Evolutionary conservation across 305 asterid genomes (phyloP), one percentile per base, ranked within the genome.

Genomic region (Galium porrigens): DNA sequence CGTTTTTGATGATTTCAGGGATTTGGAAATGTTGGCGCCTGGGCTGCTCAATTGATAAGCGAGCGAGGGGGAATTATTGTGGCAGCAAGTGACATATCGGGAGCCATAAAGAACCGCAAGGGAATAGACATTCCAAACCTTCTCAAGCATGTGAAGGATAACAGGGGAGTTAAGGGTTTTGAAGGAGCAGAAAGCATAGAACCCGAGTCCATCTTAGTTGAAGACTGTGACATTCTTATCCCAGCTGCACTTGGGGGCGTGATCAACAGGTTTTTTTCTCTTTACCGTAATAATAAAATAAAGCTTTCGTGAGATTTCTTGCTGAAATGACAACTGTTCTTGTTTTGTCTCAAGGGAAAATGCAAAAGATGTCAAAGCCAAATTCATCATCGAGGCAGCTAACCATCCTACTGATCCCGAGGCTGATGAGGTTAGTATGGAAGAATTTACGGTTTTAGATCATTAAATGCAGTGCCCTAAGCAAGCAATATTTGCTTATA

Each of bases 211-310:
- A 66, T 89, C 68, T 67, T 89, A 57, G 82, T 76, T 11, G 87
- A 89, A 73, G 94, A 89, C 37, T 89, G 94, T 18, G 96, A 89
- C 62, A 77, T 89, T 77, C 88, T 89, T 32, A 85, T 89, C 73
- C 96, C 95, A 27, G 95, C 95, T 46, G 96, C 96, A 14, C 91
- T 89, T 0, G 96, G 96, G 12, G 96, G 96, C 34, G 96, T 89
- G 9, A 85, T 89, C 73, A 89, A 84, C 81, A 82, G 80, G 94
- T 73, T 4, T 41, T 41, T 30, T 30, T n/a, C 61, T 53, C 32
- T 8, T 53, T 18, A 6, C 42, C 68, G 14, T 51, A 5, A 32
- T 3, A 12, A 37, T 8, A 8, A 37, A 36, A 27, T 20, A 37
- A 11, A n/a, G 25, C 49, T 57, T 30, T 25, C 25, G 3, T 32